These are phyloP conservation scores for Irpex sp. DNA, from an alignment of 1,284 basidiomycete genomes.

Conservation along the genomic window DNA sequence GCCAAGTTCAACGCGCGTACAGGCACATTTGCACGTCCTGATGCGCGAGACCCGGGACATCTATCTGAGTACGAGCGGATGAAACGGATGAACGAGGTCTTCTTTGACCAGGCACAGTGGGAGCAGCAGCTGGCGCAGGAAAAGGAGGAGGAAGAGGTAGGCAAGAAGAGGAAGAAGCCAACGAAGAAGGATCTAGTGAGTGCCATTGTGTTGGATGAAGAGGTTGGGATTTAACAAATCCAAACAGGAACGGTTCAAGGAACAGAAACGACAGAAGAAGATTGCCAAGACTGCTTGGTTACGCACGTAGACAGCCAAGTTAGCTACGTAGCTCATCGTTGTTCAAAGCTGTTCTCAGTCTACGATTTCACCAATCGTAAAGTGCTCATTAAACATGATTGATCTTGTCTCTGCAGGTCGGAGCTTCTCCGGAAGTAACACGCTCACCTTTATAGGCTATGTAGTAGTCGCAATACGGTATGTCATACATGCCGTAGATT, in stretches of 20 bases:
- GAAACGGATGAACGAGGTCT: slow-evolving; percentile 85
- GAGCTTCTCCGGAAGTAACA: background rate
- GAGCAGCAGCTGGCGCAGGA: slow-evolving; percentile 31
- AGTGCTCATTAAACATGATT: too few relatives aligned
- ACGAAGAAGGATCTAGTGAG: slow-evolving; percentile 86
- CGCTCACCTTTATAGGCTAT: background rate
- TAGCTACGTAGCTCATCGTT: background rate
- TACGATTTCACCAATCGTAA: background rate
- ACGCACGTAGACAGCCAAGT: slow-evolving; percentile 48
- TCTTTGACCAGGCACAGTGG: slow-evolving; percentile 85
- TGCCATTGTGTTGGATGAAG: slow-evolving; percentile 1
- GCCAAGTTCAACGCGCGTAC: slow-evolving; percentile 86
- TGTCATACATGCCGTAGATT: background rate
- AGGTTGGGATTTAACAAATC: slow-evolving; percentile 7
- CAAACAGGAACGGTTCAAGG: slow-evolving; percentile 78
- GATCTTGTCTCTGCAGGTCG: too few relatives aligned
- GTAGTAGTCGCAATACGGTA: background rate
- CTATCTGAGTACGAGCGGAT: slow-evolving; percentile 81
- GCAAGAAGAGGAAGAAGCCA: slow-evolving; percentile 65
- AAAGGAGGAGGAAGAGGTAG: slow-evolving; percentile 47
- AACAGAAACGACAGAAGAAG: slow-evolving; percentile 82
- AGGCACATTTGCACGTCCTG: slow-evolving; percentile 68
- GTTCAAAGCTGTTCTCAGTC: background rate
- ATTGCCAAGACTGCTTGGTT: slow-evolving; percentile 87
- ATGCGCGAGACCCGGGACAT: slow-evolving; percentile 70